Evolutionary conservation across 2,329 filamentous ascomycete species (phyloP).

Genomic region (Domatiomyces globalis): DNA sequence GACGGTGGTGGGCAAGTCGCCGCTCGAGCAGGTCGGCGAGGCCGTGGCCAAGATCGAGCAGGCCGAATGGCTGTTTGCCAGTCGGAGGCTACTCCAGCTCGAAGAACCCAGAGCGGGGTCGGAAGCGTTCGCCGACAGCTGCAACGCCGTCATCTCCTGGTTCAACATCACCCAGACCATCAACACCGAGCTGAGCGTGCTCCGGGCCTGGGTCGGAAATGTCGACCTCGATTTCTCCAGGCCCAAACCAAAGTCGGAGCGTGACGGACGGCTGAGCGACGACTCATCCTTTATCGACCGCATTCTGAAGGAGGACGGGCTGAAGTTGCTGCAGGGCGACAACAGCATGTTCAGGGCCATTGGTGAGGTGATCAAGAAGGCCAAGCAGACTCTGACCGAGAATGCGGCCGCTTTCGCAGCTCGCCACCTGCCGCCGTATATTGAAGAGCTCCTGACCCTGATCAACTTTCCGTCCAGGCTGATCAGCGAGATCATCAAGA

Average conservation of each 20-base stretch:
- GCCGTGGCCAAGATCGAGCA: conserved; percentile 82
- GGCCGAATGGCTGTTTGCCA: conserved; percentile 73
- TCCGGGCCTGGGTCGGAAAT: conserved; percentile 96
- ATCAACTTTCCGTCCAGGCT: conserved; percentile 95
- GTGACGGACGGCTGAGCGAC: conserved; percentile 62
- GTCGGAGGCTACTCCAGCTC: conserved; percentile 55
- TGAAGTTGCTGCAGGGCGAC: conserved; percentile 74
- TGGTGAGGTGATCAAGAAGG: conserved; percentile 77
- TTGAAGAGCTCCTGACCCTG: conserved; percentile 85
- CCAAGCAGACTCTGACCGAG: conserved; percentile 76
- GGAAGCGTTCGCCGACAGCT: conserved; percentile 63
- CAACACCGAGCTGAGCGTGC: conserved; percentile 78
- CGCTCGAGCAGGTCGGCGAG: conserved; percentile 77
- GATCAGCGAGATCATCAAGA: conserved; percentile 90
- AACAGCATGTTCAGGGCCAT: conserved; percentile 76
- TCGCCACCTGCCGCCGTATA: conserved; percentile 84
- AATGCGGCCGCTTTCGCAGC: conserved; percentile 76
- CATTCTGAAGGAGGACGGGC: conserved; percentile 85
- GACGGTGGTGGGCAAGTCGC: conserved; percentile 76
- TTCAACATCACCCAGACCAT: conserved; percentile 94
- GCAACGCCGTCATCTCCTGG: conserved; percentile 84
- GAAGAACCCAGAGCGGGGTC: conserved; percentile 68
- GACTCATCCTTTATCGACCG: conserved; percentile 90
- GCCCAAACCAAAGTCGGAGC: conserved; percentile 53
- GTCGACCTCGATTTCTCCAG: conserved; percentile 82